Evolutionary conservation across 169 alveolate genomes (phyloP).

Genomic region (Plasmodium gallinaceum): DNA sequence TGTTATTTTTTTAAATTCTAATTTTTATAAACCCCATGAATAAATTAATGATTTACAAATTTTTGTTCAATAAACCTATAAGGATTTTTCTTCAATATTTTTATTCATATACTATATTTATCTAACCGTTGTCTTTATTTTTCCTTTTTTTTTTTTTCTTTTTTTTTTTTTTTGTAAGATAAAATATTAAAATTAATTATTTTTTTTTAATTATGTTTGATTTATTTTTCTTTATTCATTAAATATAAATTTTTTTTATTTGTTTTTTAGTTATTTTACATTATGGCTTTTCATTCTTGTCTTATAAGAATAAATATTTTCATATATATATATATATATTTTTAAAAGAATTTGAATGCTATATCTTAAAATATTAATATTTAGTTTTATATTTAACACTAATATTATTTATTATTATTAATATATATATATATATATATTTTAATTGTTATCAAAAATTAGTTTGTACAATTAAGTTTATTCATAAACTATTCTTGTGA

Average conservation of each 20-base stretch:
- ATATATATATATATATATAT: not conserved
- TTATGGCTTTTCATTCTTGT: not conserved
- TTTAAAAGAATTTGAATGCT: not conserved
- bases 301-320: not conserved
- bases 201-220: not conserved
- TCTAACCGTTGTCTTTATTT: too few species aligned
- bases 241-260: not conserved
- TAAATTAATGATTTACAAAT: too few species aligned
- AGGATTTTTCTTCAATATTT: too few species aligned
- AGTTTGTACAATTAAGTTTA: too few species aligned
- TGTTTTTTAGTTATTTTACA: not conserved
- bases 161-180: too few species aligned
- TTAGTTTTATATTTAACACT: not conserved
- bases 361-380: not conserved
- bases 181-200: too few species aligned
- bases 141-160: too few species aligned
- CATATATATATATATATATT: constrained; percentile 6
- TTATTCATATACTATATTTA: too few species aligned
- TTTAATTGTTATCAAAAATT: too few species aligned
- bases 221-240: not conserved
- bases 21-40: too few species aligned
- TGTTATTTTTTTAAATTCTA: too few species aligned
- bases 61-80: too few species aligned
- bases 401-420: not conserved
- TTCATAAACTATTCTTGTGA: not conserved